A percentile compares a stretch with the other conserved stretches of the same genome.
These are phyloP conservation scores for Pseudogymnoascus sp. DNA, from an alignment of 2,329 filamentous ascomycete genomes.

Conservation along the genomic window DNA sequence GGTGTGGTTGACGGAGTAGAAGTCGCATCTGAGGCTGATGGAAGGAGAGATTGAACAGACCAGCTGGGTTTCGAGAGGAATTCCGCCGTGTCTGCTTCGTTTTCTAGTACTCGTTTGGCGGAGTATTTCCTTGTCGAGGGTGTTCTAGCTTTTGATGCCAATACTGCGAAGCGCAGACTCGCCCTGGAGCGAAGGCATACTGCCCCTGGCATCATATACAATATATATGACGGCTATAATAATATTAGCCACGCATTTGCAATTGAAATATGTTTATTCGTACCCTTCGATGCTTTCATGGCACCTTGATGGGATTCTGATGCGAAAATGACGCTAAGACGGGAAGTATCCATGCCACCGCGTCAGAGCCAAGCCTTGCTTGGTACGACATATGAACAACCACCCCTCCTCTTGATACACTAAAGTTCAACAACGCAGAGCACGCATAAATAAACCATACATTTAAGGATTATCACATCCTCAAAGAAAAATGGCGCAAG, in stretches of 20 bases:
- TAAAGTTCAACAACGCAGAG: background rate
- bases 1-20: constrained; percentile 16
- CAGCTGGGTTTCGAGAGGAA: constrained; percentile 66
- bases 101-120: constrained; percentile 4
- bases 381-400: constrained; percentile 1
- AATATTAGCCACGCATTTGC: constrained; percentile 4
- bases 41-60: constrained; percentile 72
- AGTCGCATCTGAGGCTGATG: constrained; percentile 25
- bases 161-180: background rate
- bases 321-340: constrained; percentile 1
- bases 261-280: background rate
- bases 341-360: constrained; percentile 6
- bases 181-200: constrained; percentile 4
- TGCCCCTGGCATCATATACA: background rate
- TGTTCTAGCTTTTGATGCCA: background rate
- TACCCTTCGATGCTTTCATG: background rate
- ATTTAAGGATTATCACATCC: constrained; percentile 9
- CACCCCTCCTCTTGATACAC: background rate
- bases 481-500: constrained; percentile 53
- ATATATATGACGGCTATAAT: background rate
- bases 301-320: constrained; percentile 2
- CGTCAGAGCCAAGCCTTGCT: constrained; percentile 8
- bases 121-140: background rate
- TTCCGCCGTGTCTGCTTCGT: constrained; percentile 19
- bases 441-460: constrained; percentile 10